Percentiles rank a stretch among this genome's conserved stretches.
Conservation (phyloP, 2,329 filamentous ascomycete genomes). For the Colletotrichum godetiae region DNA sequence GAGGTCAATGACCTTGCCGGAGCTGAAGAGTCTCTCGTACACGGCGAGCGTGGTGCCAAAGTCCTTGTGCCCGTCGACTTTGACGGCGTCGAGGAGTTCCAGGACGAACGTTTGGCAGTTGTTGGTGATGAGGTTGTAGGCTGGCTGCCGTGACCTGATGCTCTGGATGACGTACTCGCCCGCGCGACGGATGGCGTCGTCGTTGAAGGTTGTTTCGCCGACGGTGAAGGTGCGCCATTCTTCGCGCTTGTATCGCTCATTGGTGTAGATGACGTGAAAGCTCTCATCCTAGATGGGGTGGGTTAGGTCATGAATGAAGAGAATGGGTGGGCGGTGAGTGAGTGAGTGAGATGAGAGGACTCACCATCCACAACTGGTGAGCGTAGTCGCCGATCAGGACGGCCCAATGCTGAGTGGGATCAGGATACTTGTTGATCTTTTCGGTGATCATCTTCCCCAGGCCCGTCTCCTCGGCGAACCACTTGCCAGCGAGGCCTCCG, state of each 20-base stretch:
- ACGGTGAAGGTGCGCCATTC: constrained; percentile 64
- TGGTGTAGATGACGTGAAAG: constrained; percentile 68
- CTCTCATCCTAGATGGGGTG: constrained; percentile 56
- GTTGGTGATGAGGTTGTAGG: constrained; percentile 69
- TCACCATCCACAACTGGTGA: constrained; percentile 70
- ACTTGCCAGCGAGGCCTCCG: constrained; percentile 65
- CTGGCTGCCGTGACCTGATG: constrained; percentile 60
- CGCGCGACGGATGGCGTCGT: constrained; percentile 61
- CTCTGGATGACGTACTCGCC: constrained; percentile 64
- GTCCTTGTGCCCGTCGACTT: constrained; percentile 59
- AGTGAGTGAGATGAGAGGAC: constrained; percentile 29
- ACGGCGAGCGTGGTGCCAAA: constrained; percentile 66
- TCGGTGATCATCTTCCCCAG: constrained; percentile 67
- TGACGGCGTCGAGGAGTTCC: constrained; percentile 64
- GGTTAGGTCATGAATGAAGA: background rate
- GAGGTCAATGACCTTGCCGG: constrained; percentile 62
- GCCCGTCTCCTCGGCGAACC: constrained; percentile 67
- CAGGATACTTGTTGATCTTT: constrained; percentile 64
- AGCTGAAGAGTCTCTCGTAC: constrained; percentile 61
- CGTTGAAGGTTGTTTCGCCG: constrained; percentile 64
- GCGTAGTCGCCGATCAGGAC: constrained; percentile 66
- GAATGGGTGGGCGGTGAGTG: background rate
- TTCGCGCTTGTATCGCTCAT: constrained; percentile 55
- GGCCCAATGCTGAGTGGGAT: constrained; percentile 71
- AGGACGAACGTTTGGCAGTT: constrained; percentile 70